Base-by-base conservation (phyloP, 2,329 filamentous ascomycete genomes). In the Colletotrichum shisoi region DNA sequence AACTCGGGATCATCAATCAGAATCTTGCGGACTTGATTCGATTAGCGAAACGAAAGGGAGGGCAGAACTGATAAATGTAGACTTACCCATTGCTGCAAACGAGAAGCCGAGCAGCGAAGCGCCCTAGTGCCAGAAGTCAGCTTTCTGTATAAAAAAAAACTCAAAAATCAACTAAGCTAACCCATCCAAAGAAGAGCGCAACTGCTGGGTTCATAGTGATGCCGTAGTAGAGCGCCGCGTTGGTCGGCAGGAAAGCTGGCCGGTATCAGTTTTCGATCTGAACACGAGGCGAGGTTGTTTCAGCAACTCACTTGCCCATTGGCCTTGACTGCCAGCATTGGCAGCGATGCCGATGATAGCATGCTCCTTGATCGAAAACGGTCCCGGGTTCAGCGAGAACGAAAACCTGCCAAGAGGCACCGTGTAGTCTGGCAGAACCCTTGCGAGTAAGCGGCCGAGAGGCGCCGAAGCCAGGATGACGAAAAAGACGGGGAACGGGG, bases 401-500 rank as follows among this genome's bases (percentile, higher is more conserved):
- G 78, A 77, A 71, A 77, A 82, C n/a, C 73, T 75, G 0, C 80
- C 83, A 27, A 83, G 78, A 0, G 84, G 84, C 3, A 86, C 66
- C 2, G 76, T 76, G 52, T 81, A 82, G 2, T 77, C 74, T 1
- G 85, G 85, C 1, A 87, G 74, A 0, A 81, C 73, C 52, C 80
- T 79, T 0, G 84, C 84, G 2, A 87, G 78, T 73, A 84, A 84
- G 42, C 81, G 76, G 1, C 84, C 85, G 13, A 82, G 78, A 63
- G 86, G 86, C 70, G 85, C 84, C 49, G 80, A 84, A 1, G 84
- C 84, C 56, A 87, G 84, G 70, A 86, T 84, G 49, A 88, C 85
- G 68, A 89, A 88, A 73, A 88, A 87, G 54, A 88, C 81, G 0
- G 85, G 86, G 72, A 87, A 89, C 0, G 83, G 82, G 0, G 84